Evolutionary conservation across 2,329 filamentous ascomycete species (phyloP).

Genomic region (Colletotrichum eremochloae): DNA sequence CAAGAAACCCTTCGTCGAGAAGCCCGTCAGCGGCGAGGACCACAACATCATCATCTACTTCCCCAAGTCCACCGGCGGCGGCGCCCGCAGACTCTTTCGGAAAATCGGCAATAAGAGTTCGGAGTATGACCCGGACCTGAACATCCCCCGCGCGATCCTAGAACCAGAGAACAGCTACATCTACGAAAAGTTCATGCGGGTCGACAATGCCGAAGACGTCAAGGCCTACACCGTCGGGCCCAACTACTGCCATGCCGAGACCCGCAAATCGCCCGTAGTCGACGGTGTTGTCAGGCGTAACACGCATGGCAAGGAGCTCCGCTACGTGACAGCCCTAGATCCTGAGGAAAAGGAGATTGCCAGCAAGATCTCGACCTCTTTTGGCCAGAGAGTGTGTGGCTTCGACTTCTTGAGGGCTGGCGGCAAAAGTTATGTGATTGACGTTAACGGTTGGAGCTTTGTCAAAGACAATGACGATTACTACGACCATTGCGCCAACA

Average conservation of each 20-base stretch:
- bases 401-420: conserved; percentile 92
- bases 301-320: conserved; percentile 95
- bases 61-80: conserved; percentile 86
- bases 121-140: conserved; percentile 86
- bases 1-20: conserved; percentile 96
- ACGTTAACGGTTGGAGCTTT: conserved; percentile 99
- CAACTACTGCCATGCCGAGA: conserved; percentile 95
- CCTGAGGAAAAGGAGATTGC: conserved; percentile 88
- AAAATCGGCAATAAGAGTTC: conserved; percentile 99
- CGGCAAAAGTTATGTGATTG: conserved; percentile 95
- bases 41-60: conserved; percentile 99
- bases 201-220: conserved; percentile 97
- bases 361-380: conserved; percentile 88
- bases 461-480: conserved; percentile 99
- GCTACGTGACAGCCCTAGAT: conserved; percentile 90
- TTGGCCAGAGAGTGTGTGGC: conserved; percentile 94
- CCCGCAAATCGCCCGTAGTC: conserved; percentile 95
- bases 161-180: conserved; percentile 89
- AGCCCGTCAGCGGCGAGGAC: conserved; percentile 97
- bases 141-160: conserved; percentile 82
- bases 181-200: conserved; percentile 96
- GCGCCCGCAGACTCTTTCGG: conserved; percentile 90
- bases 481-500: conserved; percentile 90
- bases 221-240: conserved; percentile 98
- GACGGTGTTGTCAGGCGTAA: conserved; percentile 96